phyloP scores from a whole-genome alignment of 306 rosid genomes.

The Hippophae gyantsensis region DNA sequence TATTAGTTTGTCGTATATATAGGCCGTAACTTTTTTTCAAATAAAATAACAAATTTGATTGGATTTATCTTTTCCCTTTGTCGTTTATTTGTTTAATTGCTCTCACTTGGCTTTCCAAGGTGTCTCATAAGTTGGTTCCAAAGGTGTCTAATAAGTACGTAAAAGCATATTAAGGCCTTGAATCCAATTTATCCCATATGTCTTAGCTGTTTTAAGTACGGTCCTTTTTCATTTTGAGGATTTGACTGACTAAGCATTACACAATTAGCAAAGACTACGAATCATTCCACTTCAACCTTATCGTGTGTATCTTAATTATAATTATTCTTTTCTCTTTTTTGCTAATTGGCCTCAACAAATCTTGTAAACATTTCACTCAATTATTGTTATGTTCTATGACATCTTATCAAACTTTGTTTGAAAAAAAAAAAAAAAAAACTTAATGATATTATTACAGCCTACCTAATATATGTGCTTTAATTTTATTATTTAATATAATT shows the following conservation, averaged over 20 bases:
- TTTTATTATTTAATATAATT: too few relatives aligned
- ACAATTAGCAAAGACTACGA: constrained; percentile 12
- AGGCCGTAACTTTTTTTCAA: neutral
- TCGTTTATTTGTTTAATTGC: constrained; percentile 1
- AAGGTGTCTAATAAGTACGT: too few relatives aligned
- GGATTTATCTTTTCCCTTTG: constrained; percentile 2
- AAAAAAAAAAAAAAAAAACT: too few relatives aligned
- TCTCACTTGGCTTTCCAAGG: constrained; percentile 14
- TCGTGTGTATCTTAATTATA: neutral
- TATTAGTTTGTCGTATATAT: too few relatives aligned
- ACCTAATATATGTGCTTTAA: too few relatives aligned
- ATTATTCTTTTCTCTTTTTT: neutral
- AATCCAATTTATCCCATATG: constrained; percentile 11
- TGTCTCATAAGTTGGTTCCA: constrained; percentile 5
- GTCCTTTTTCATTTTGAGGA: constrained; percentile 23
- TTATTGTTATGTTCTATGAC: too few relatives aligned
- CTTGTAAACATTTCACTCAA: too few relatives aligned
- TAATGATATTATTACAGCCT: too few relatives aligned
- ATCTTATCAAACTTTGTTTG: too few relatives aligned
- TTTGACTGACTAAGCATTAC: constrained; percentile 4
- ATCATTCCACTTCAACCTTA: constrained; percentile 13
- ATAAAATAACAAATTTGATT: neutral
- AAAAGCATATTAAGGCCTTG: neutral
- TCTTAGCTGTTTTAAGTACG: constrained; percentile 17
- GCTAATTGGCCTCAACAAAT: neutral